Evolutionary conservation across 2,329 filamentous ascomycete species (phyloP), one percentile per base, ranked within the genome.

Genomic region (Ophiostoma quercus): DNA sequence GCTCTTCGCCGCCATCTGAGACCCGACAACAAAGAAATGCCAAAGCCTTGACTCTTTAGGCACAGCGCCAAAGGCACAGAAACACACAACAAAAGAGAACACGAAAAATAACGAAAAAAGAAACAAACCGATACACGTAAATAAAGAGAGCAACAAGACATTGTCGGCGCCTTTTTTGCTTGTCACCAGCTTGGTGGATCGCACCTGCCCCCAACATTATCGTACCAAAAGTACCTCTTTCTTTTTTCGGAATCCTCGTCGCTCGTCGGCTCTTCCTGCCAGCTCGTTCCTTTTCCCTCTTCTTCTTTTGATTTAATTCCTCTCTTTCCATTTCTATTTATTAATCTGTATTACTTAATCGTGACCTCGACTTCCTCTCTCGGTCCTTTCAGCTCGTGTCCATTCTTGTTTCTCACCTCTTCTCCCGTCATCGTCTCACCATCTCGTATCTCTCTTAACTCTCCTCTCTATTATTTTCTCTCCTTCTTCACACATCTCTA

Each of bases 11-110:
- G 34, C 32, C 34, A 39, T 39, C 62, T 39, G 34, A 65, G 34
- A 65, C 34, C 34, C n/a, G 62, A 37, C 62, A 65, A 65, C 62
- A 65, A 65, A 65, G 62, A 41, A 65, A 65, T 65, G 62, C 62
- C 62, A 41, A 41, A 65, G 62, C 62, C 8, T 22, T 22, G 32
- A 65, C 62, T 22, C 32, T 63, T 63, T 65, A 22, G 62, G 34
- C 32, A 39, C 34, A 37, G 62, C 62, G 62, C 62, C 62, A 34
- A n/a, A 39, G 62, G 19, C 39, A 65, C 62, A 14, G 19, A 39
- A 39, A 65, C 62, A 65, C n/a, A 34, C 11, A 19, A 19, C 12
- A 62, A 32, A 32, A 57, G 22, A 57, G n/a, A 54, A 57, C 9
- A 62, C 32, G 14, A 62, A 16, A 62, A 62, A 19, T 5, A 41